Percentiles rank a stretch among this genome's conserved stretches.
phyloP scores from a whole-genome alignment of 352 stramenopile species.

The Albugo laibachii region DNA sequence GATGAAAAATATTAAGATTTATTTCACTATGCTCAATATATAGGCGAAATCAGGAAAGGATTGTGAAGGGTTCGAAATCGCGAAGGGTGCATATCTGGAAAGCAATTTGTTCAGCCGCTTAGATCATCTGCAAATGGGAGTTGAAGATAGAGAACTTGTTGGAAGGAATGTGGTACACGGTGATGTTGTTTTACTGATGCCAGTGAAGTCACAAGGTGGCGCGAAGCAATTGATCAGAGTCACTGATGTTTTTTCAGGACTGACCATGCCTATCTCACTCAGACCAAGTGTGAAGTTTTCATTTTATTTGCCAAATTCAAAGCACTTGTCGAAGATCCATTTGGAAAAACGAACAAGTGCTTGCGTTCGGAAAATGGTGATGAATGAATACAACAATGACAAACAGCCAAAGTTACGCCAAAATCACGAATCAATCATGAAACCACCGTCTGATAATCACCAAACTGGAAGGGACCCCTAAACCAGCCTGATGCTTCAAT shows the following conservation, averaged over 20 bases:
- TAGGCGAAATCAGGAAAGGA: no score
- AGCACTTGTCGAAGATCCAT: conserved; percentile 8
- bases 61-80: neutral
- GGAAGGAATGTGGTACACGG: neutral
- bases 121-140: neutral
- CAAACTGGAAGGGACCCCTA: conserved; percentile 8
- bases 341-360: conserved; percentile 6
- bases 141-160: neutral
- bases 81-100: neutral
- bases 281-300: conserved; percentile 8
- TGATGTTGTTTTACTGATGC: neutral
- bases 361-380: conserved; percentile 15
- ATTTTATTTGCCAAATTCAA: conserved; percentile 5
- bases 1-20: no score
- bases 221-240: conserved; percentile 5
- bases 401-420: no score
- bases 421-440: no score
- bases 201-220: neutral
- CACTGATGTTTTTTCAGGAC: conserved; percentile 6
- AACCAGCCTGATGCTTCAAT: no score
- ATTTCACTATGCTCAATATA: no score
- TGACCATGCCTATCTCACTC: conserved; percentile 9
- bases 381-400: conserved; percentile 9
- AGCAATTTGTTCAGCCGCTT: neutral
- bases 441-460: conserved; percentile 6